Percentiles rank a stretch among this genome's conserved stretches.
Evolutionary conservation across 371 early-diverging fungal genomes (phyloP).

Genomic region (Mortierella sp.): DNA sequence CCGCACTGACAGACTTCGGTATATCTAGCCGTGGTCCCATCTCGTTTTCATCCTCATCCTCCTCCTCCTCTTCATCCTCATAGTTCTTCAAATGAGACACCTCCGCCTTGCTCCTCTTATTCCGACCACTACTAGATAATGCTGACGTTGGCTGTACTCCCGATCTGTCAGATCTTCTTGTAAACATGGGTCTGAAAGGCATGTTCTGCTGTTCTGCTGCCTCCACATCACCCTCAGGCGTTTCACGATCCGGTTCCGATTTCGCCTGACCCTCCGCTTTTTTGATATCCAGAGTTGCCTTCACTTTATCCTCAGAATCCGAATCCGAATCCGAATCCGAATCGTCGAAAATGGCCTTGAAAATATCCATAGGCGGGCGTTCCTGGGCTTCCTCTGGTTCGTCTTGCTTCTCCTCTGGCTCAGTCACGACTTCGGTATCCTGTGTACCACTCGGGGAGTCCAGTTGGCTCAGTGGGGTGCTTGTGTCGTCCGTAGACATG

Average conservation of each 20-base stretch:
- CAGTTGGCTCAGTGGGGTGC: neutral
- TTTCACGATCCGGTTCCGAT: neutral
- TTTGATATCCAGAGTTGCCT: constrained; percentile 4
- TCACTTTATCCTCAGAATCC: constrained; percentile 38
- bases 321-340: constrained; percentile 67
- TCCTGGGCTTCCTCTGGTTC: constrained; percentile 38
- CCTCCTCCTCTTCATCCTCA: constrained; percentile 53
- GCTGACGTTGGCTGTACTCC: neutral
- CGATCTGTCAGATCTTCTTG: constrained; percentile 31
- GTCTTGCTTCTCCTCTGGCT: constrained; percentile 14
- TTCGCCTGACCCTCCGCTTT: neutral
- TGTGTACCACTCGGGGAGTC: neutral
- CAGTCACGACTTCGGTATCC: neutral
- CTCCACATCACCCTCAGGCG: neutral
- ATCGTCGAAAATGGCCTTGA: constrained; percentile 86
- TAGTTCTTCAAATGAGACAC: constrained; percentile 51
- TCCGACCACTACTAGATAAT: constrained; percentile 30
- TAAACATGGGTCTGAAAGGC: constrained; percentile 62
- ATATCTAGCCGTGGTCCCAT: constrained; percentile 26
- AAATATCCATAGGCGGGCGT: constrained; percentile 88
- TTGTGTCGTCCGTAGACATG: constrained; percentile 5
- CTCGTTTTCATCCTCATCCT: constrained; percentile 48
- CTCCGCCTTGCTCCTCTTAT: constrained; percentile 20
- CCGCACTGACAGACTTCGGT: neutral
- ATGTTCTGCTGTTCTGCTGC: neutral